A percentile compares a stretch with the other conserved stretches of the same genome.
Conservation (phyloP, 2,329 filamentous ascomycete species). For the Aaosphaeria arxii region DNA sequence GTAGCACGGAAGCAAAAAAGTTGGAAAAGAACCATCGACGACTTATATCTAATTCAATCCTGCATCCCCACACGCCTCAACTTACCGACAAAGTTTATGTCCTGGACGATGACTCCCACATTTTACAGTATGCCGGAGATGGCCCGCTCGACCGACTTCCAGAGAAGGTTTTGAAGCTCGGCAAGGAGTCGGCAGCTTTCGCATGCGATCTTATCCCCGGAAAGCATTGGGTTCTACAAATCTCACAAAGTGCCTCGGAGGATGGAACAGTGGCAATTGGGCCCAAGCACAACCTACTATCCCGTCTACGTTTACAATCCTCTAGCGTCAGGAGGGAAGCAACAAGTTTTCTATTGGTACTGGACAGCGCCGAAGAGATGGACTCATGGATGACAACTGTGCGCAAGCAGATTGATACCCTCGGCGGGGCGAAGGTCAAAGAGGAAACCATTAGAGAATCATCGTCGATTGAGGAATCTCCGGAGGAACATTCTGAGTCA, state of each 20-base stretch:
- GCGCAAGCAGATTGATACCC: slow-evolving; percentile 65
- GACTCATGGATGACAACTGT: slow-evolving; percentile 70
- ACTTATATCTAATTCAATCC: slow-evolving; percentile 34
- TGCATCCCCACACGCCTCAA: slow-evolving; percentile 55
- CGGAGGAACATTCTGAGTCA: slow-evolving; percentile 21
- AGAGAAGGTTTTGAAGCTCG: slow-evolving; percentile 69
- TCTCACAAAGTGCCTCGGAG: slow-evolving; percentile 63
- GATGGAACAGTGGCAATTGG: slow-evolving; percentile 48
- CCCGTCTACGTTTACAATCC: slow-evolving; percentile 61
- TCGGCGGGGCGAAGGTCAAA: slow-evolving; percentile 61
- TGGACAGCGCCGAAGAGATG: slow-evolving; percentile 72
- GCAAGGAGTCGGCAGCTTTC: slow-evolving; percentile 74
- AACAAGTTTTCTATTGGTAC: slow-evolving; percentile 67
- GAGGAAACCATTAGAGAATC: slow-evolving; percentile 25
- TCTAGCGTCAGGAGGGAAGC: slow-evolving; percentile 54
- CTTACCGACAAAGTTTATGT: slow-evolving; percentile 72
- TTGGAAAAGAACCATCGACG: slow-evolving; percentile 44
- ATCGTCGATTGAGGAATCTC: slow-evolving; percentile 23
- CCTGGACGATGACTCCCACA: slow-evolving; percentile 66
- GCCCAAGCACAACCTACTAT: slow-evolving; percentile 59
- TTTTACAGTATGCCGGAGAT: slow-evolving; percentile 71
- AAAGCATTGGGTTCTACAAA: slow-evolving; percentile 75
- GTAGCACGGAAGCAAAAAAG: slow-evolving; percentile 25
- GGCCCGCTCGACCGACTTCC: slow-evolving; percentile 69
- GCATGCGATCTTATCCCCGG: slow-evolving; percentile 78